phyloP scores from a whole-genome alignment of 179 eudicot species.

The Patellifolia procumbens region DNA sequence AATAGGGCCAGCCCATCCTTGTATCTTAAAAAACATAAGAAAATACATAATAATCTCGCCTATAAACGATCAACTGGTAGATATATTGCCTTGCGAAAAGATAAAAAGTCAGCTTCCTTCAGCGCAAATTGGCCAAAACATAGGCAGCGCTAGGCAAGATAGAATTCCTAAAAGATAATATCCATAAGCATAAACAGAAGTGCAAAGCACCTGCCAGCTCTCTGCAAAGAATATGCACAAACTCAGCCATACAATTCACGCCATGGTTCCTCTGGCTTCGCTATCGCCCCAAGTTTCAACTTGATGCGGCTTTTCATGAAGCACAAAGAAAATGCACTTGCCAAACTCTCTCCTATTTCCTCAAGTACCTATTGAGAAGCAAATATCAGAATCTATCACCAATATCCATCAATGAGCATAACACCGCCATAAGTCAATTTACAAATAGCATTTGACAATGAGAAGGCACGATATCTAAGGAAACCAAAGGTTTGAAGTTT shows the following conservation, averaged over 20 bases:
- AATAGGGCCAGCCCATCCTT: too few relatives aligned
- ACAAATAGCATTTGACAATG: not conserved
- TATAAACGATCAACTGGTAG: too few relatives aligned
- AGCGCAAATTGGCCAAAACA: not conserved
- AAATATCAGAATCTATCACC: not conserved
- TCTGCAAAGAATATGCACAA: not conserved
- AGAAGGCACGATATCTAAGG: not conserved
- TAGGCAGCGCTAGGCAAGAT: not conserved
- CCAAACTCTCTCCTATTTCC: constrained; percentile 27
- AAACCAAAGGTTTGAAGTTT: not conserved
- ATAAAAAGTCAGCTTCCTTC: too few relatives aligned
- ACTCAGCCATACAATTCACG: constrained; percentile 25
- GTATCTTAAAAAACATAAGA: too few relatives aligned
- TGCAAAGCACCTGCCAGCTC: not conserved
- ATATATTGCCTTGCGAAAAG: too few relatives aligned
- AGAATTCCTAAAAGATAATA: not conserved
- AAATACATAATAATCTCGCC: too few relatives aligned
- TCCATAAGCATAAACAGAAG: not conserved
- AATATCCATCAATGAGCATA: not conserved
- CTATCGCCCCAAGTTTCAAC: not conserved
- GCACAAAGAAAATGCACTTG: constrained; percentile 14
- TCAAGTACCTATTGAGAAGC: constrained; percentile 21
- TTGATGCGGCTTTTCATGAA: constrained; percentile 15
- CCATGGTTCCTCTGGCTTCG: constrained; percentile 26
- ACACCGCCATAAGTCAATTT: not conserved